Conservation (phyloP, 2,329 filamentous ascomycete species). For the Colletotrichum sp. region DNA sequence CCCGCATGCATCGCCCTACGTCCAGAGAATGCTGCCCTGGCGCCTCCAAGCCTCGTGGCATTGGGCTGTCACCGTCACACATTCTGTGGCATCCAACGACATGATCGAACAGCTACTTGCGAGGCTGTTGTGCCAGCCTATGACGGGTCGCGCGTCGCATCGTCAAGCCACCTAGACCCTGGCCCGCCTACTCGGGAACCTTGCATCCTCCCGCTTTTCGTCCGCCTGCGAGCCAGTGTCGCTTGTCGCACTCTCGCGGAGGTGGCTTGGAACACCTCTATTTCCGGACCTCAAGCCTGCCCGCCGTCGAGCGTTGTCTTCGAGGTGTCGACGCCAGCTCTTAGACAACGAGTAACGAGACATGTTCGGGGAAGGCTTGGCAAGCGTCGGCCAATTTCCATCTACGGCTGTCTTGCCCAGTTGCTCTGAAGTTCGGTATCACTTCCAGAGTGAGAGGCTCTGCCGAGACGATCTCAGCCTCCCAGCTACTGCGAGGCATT, state of each 20-base stretch:
- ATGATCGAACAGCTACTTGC: not conserved
- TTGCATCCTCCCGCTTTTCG: not conserved
- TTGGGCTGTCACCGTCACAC: not conserved
- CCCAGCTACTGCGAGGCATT: not conserved
- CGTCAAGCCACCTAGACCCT: not conserved
- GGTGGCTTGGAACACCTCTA: not conserved
- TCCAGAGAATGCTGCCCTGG: not conserved
- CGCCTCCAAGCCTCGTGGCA: not conserved
- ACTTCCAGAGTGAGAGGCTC: not conserved
- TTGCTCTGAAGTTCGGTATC: not conserved
- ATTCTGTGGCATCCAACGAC: not conserved
- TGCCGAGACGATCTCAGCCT: not conserved
- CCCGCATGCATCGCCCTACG: not conserved
- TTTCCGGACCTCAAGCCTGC: not conserved
- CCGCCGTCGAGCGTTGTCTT: not conserved
- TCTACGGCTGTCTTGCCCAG: not conserved
- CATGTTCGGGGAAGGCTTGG: not conserved
- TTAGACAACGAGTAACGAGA: not conserved
- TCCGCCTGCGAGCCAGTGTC: not conserved
- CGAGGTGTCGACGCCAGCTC: not conserved
- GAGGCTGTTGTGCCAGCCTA: not conserved
- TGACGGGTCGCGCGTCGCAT: not conserved
- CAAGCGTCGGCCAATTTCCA: not conserved
- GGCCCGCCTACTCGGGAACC: not conserved
- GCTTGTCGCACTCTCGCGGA: not conserved